These are phyloP conservation scores for Tolypocladium capitatum DNA, from an alignment of 2,329 filamentous ascomycete genomes.

Conservation along the genomic window DNA sequence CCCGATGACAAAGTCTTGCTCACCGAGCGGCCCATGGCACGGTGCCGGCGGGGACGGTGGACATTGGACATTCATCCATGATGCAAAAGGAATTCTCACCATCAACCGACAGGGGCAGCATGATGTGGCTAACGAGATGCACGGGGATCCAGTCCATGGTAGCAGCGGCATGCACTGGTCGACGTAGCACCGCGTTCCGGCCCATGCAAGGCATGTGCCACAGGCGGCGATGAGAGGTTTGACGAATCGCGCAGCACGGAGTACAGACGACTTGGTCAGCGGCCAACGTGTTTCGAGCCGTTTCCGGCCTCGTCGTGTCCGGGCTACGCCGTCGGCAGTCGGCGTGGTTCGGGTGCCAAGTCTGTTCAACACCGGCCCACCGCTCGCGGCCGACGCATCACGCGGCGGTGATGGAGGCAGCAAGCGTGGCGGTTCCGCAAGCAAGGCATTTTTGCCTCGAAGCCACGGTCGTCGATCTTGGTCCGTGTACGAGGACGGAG, in stretches of 20 bases:
- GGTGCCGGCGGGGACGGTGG: background rate
- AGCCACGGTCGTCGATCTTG: no score
- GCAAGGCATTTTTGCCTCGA: no score
- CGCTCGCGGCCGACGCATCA: no score
- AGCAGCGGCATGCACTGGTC: background rate
- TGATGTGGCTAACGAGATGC: background rate
- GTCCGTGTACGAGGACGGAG: no score
- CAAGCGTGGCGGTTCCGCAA: no score
- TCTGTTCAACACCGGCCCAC: no score
- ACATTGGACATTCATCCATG: background rate
- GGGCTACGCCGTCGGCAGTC: no score
- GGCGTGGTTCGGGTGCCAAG: no score
- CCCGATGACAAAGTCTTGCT: no score
- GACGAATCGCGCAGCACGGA: background rate
- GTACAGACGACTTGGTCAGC: background rate
- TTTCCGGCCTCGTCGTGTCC: no score
- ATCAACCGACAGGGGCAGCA: background rate
- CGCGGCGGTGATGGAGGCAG: no score
- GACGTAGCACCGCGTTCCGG: background rate
- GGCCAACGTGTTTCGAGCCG: background rate
- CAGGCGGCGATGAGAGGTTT: background rate
- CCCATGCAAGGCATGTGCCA: background rate
- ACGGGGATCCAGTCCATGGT: background rate
- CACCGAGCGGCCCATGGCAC: background rate
- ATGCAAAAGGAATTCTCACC: background rate